These are phyloP conservation scores for Davidsoniella virescens DNA, from an alignment of 2,329 filamentous ascomycete genomes.

Conservation along the genomic window DNA sequence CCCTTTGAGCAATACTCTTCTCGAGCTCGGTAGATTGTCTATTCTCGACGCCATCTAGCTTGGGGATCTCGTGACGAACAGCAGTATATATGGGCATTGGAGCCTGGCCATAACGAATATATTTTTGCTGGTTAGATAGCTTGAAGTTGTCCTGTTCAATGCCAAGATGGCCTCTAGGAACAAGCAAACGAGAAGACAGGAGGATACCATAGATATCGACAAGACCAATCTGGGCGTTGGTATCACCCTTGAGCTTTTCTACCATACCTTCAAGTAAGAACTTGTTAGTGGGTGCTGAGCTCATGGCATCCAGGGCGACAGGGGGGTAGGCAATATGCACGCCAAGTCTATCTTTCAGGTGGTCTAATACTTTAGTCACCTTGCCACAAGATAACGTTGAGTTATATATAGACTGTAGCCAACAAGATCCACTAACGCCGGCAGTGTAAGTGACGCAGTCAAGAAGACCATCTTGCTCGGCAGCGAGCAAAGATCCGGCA, in stretches of 20 bases:
- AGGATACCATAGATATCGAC: slow-evolving; percentile 88
- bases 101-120: slow-evolving; percentile 59
- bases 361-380: slow-evolving; percentile 56
- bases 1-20: slow-evolving; percentile 35
- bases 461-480: slow-evolving; percentile 74
- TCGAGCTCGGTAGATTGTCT: slow-evolving; percentile 25
- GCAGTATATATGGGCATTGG: slow-evolving; percentile 92
- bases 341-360: slow-evolving; percentile 70
- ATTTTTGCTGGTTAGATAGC: slow-evolving; percentile 68
- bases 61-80: slow-evolving; percentile 85
- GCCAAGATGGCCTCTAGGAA: slow-evolving; percentile 60
- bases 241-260: slow-evolving; percentile 77
- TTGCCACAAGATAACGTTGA: slow-evolving; percentile 53
- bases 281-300: slow-evolving; percentile 85
- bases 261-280: slow-evolving; percentile 75
- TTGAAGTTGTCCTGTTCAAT: slow-evolving; percentile 61
- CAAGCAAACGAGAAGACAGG: slow-evolving; percentile 66
- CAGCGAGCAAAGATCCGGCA: slow-evolving; percentile 66
- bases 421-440: slow-evolving; percentile 90
- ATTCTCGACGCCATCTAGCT: slow-evolving; percentile 20
- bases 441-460: slow-evolving; percentile 92
- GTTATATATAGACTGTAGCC: slow-evolving; percentile 79
- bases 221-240: slow-evolving; percentile 63
- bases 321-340: slow-evolving; percentile 90
- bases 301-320: slow-evolving; percentile 61